Evolutionary conservation across 352 stramenopile species (phyloP).

Genomic region (Thraustotheca clavata): DNA sequence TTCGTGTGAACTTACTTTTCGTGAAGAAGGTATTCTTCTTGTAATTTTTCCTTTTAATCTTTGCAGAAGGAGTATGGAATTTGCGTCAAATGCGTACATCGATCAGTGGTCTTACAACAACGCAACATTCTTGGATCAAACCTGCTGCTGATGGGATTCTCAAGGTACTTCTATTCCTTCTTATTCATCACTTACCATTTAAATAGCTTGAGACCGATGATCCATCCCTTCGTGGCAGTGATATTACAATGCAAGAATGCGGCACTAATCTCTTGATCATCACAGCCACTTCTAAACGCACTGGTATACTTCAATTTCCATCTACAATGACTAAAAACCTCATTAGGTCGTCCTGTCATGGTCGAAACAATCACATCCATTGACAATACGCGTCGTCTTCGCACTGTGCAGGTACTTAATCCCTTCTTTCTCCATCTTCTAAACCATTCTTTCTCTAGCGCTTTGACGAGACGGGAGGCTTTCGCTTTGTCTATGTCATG

Average conservation of each 20-base stretch:
- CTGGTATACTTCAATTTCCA: constrained; percentile 28
- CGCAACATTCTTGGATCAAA: constrained; percentile 82
- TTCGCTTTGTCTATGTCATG: constrained; percentile 84
- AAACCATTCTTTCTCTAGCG: constrained; percentile 29
- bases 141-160: constrained; percentile 78
- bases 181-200: background rate
- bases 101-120: constrained; percentile 77
- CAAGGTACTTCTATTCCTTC: constrained; percentile 32
- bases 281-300: constrained; percentile 80
- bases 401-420: constrained; percentile 54
- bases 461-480: constrained; percentile 77
- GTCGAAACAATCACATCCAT: constrained; percentile 80
- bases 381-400: constrained; percentile 67
- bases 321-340: background rate
- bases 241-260: constrained; percentile 83
- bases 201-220: constrained; percentile 73
- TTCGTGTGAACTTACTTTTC: constrained; percentile 77
- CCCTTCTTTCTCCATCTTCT: background rate
- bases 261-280: constrained; percentile 73
- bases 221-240: constrained; percentile 54
- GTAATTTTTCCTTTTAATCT: background rate
- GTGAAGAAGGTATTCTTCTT: constrained; percentile 46
- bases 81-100: constrained; percentile 78
- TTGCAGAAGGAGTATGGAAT: constrained; percentile 55
- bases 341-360: constrained; percentile 53